Conservation (phyloP, 169 alveolate species). For the Theileria equi region DNA sequence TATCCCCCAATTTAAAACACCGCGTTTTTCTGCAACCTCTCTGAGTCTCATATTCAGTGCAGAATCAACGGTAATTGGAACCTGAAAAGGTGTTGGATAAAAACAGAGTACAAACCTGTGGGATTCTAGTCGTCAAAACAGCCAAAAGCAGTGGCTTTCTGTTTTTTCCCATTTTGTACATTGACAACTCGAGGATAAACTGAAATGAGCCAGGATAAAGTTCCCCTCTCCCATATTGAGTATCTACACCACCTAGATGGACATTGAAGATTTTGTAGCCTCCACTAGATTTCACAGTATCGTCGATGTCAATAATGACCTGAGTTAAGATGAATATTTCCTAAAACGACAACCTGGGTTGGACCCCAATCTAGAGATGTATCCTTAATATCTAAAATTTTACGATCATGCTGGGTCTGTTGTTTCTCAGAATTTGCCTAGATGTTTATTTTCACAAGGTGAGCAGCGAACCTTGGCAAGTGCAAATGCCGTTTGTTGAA, state of each 20-base stretch:
- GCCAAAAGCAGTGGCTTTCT: conserved; percentile 75
- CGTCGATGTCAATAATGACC: conserved; percentile 80
- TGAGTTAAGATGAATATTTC: conserved; percentile 40
- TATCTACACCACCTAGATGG: conserved; percentile 81
- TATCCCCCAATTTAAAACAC: conserved; percentile 79
- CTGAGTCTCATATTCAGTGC: conserved; percentile 68
- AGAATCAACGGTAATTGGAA: conserved; percentile 79
- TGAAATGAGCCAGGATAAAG: conserved; percentile 76
- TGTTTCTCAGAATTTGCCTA: conserved; percentile 17
- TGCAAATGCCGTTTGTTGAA: conserved; percentile 9
- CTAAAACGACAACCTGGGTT: conserved; percentile 44
- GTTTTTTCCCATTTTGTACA: conserved; percentile 66
- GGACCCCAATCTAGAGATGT: conserved; percentile 59
- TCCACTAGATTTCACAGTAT: conserved; percentile 82
- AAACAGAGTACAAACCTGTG: conserved; percentile 55
- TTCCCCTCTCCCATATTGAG: conserved; percentile 79
- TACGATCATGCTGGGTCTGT: neutral
- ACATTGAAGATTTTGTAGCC: conserved; percentile 77
- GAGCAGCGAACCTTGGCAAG: neutral
- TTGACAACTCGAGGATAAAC: conserved; percentile 76
- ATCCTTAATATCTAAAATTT: conserved; percentile 41
- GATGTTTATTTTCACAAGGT: neutral
- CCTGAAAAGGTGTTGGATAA: conserved; percentile 19
- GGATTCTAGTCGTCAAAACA: conserved; percentile 83
- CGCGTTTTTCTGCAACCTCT: conserved; percentile 78